Conservation (phyloP, 768 basidiomycete genomes). For the Mycena amicta region DNA sequence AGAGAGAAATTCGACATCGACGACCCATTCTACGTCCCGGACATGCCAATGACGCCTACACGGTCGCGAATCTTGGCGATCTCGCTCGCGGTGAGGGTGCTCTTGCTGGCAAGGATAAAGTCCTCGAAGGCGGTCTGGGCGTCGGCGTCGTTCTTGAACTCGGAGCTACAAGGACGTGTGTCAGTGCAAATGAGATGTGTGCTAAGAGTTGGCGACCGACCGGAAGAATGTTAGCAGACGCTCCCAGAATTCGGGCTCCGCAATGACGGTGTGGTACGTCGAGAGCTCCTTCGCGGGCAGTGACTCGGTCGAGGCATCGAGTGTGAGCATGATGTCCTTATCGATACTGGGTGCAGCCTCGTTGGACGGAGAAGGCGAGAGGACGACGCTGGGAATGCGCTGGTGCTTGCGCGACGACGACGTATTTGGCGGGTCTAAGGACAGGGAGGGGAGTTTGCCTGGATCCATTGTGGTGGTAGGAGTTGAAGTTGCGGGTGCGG, state of each 20-base stretch:
- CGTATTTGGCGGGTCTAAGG: constrained; percentile 29
- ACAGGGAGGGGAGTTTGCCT: constrained; percentile 22
- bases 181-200: background rate
- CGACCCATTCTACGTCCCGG: constrained; percentile 39
- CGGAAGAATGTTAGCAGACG: constrained; percentile 65
- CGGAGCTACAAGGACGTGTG: constrained; percentile 30
- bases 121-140: constrained; percentile 61
- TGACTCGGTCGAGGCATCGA: constrained; percentile 53
- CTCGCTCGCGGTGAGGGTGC: constrained; percentile 59
- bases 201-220: constrained; percentile 37
- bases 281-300: constrained; percentile 48
- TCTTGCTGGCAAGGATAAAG: constrained; percentile 64
- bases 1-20: background rate
- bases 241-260: constrained; percentile 81
- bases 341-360: constrained; percentile 35
- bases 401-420: constrained; percentile 46
- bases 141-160: constrained; percentile 52
- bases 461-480: constrained; percentile 15
- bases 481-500: constrained; percentile 33
- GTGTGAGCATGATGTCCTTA: constrained; percentile 69
- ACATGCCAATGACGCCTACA: constrained; percentile 68
- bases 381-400: constrained; percentile 76
- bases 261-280: constrained; percentile 68
- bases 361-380: constrained; percentile 73
- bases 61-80: constrained; percentile 72